A percentile compares a stretch with the other conserved stretches of the same genome.
Conservation (phyloP, 257 asterid genomes). For the Coffea eugenioides region DNA sequence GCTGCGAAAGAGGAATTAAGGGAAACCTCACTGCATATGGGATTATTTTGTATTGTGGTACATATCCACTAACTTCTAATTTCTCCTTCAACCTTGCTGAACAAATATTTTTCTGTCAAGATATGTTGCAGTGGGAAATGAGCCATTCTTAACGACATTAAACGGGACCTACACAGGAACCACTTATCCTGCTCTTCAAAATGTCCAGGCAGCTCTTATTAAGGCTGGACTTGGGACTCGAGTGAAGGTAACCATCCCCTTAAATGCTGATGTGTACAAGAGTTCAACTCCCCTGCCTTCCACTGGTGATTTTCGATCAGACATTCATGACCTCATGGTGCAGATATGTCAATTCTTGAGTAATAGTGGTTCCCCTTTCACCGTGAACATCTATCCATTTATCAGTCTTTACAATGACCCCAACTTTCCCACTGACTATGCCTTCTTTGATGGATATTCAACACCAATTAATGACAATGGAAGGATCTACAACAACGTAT, state of each 20-base stretch:
- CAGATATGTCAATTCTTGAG: conserved; percentile 28
- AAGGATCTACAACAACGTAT: conserved; percentile 24
- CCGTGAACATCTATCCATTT: conserved; percentile 30
- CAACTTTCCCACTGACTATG: conserved; percentile 22
- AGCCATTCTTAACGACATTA: conserved; percentile 25
- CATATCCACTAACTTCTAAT: background rate
- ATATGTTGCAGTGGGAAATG: conserved; percentile 29
- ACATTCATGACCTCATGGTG: conserved; percentile 24
- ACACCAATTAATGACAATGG: conserved; percentile 29
- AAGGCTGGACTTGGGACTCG: conserved; percentile 32
- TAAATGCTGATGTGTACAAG: conserved; percentile 34
- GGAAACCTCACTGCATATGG: background rate
- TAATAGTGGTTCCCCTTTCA: conserved; percentile 24
- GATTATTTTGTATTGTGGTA: background rate
- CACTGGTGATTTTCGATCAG: conserved; percentile 28
- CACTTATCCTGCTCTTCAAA: conserved; percentile 32
- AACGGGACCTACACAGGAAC: conserved; percentile 21
- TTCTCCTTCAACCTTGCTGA: background rate
- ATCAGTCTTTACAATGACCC: conserved; percentile 17
- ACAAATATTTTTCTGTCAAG: conserved; percentile 3
- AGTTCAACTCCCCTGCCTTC: conserved; percentile 25
- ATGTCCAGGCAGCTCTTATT: conserved; percentile 32
- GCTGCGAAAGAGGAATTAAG: background rate
- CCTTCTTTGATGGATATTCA: conserved; percentile 32
- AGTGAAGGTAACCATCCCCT: conserved; percentile 31